Evolutionary conservation across 148 eudicot genomes (phyloP).

Genomic region (Heliamphora exappendiculata): DNA sequence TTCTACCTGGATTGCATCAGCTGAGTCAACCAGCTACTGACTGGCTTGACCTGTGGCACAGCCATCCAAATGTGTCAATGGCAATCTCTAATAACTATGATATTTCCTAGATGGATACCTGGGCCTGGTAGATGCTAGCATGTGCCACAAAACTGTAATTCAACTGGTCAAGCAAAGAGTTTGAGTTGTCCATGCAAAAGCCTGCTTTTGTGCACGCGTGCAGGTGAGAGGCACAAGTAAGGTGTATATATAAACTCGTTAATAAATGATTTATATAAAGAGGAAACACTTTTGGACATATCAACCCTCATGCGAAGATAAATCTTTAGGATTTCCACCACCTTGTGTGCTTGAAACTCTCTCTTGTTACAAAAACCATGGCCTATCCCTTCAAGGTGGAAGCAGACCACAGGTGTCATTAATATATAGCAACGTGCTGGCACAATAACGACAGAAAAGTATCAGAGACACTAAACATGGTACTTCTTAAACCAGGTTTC

Average conservation of each 20-base stretch:
- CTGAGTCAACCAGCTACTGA: neutral
- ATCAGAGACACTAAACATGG: neutral
- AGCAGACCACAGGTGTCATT: neutral
- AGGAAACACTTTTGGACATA: neutral
- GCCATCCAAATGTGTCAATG: neutral
- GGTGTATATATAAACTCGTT: too few relatives aligned
- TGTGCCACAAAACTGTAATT: too few relatives aligned
- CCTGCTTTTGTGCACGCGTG: too few relatives aligned
- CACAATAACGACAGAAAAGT: neutral
- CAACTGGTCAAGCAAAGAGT: too few relatives aligned
- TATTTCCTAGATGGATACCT: too few relatives aligned
- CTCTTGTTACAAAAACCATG: neutral
- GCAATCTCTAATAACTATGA: too few relatives aligned
- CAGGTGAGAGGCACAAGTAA: too few relatives aligned
- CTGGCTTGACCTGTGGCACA: neutral
- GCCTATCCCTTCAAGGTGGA: neutral
- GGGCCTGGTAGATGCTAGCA: too few relatives aligned
- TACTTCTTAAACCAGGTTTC: neutral
- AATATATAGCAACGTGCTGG: neutral
- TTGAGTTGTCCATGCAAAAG: too few relatives aligned
- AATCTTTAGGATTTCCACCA: neutral
- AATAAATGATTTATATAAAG: too few relatives aligned
- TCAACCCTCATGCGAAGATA: neutral
- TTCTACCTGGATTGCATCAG: neutral
- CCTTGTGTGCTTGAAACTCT: neutral